Percentiles rank a stretch among this genome's conserved stretches.
Evolutionary conservation across 768 basidiomycete species (phyloP).

Genomic region (Serendipita indica): DNA sequence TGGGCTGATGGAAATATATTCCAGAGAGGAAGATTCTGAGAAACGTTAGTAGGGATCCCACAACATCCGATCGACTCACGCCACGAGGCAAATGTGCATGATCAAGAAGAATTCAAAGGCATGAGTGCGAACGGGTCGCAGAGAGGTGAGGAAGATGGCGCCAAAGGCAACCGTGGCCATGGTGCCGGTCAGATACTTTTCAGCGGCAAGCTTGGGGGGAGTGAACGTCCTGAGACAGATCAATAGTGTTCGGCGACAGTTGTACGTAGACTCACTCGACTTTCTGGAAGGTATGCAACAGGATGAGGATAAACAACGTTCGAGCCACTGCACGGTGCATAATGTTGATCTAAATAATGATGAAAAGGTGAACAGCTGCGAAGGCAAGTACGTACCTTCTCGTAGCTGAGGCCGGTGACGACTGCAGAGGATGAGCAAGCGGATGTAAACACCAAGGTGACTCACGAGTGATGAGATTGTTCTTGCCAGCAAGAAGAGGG

Average conservation of each 20-base stretch:
- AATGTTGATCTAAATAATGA: slow-evolving; percentile 25
- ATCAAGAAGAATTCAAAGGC: slow-evolving; percentile 41
- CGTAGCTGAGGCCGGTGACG: slow-evolving; percentile 36
- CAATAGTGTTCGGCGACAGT: slow-evolving; percentile 24
- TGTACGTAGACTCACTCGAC: slow-evolving; percentile 23
- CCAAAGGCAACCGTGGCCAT: slow-evolving; percentile 26
- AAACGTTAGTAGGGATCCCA: not conserved
- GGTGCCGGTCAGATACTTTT: slow-evolving; percentile 20
- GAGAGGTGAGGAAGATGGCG: slow-evolving; percentile 25
- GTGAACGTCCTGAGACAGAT: slow-evolving; percentile 21
- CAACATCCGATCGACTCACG: slow-evolving; percentile 22
- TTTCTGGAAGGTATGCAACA: slow-evolving; percentile 33
- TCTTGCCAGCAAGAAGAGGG: slow-evolving; percentile 44
- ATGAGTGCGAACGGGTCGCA: slow-evolving; percentile 33
- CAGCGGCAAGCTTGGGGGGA: not conserved
- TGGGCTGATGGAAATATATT: slow-evolving; percentile 24
- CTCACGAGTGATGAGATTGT: slow-evolving; percentile 34
- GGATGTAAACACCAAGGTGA: not conserved
- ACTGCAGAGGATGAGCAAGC: slow-evolving; percentile 22
- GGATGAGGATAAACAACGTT: slow-evolving; percentile 30
- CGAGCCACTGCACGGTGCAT: slow-evolving; percentile 39
- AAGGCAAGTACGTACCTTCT: slow-evolving; percentile 27
- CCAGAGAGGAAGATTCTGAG: slow-evolving; percentile 28
- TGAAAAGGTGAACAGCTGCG: not conserved
- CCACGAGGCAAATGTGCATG: slow-evolving; percentile 30